Percentiles rank a stretch among this genome's conserved stretches.
Evolutionary conservation across 1,139 yeast species (phyloP).

Genomic region (Pneumocystis murina): DNA sequence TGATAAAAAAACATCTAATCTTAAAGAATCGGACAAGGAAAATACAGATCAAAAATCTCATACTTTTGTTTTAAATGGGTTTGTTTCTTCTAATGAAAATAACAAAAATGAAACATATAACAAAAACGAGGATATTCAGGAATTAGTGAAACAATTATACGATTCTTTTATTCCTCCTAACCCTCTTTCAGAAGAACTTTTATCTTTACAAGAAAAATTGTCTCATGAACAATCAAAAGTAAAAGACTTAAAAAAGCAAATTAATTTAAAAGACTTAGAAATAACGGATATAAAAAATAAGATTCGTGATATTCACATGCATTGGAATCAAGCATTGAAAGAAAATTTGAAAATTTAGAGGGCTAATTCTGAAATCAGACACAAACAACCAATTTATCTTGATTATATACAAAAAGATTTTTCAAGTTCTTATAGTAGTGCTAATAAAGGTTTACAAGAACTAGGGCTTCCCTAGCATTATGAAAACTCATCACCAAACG

Average conservation of each 20-base stretch:
- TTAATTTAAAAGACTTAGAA: background rate
- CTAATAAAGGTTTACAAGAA: background rate
- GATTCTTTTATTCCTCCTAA: background rate
- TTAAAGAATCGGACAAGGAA: background rate
- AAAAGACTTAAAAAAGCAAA: background rate
- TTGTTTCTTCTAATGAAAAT: background rate
- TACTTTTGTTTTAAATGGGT: background rate
- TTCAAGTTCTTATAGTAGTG: background rate
- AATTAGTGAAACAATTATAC: background rate
- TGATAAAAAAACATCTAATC: background rate
- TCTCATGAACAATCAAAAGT: background rate
- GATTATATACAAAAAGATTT: background rate
- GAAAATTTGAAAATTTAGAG: background rate
- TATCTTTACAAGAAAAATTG: background rate
- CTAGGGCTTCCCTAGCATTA: background rate
- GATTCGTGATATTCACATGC: background rate
- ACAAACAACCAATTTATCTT: background rate
- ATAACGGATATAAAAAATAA: background rate
- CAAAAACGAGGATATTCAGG: background rate
- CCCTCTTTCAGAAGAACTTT: background rate
- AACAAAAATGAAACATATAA: background rate
- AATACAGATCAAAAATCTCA: background rate
- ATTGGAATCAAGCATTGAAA: background rate
- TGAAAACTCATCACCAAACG: background rate
- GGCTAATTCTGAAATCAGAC: background rate